Evolutionary conservation across 1,284 basidiomycete genomes (phyloP).

Genomic region (Cutaneotrichosporon cavernicola): DNA sequence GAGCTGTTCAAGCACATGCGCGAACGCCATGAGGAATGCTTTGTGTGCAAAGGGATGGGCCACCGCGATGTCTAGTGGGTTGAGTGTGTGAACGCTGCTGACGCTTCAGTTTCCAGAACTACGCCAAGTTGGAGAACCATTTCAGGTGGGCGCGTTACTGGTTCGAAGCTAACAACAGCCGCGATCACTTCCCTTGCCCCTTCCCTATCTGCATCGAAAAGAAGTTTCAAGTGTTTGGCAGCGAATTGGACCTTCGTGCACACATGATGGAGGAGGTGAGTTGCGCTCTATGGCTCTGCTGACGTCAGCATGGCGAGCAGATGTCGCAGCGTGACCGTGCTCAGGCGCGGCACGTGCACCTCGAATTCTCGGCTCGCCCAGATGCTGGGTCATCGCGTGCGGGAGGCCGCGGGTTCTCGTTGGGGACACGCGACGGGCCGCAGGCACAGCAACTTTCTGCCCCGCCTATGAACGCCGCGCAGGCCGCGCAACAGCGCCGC

Average conservation of each 20-base stretch:
- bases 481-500: constrained; percentile 44
- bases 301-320: constrained; percentile 66
- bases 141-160: constrained; percentile 38
- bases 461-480: constrained; percentile 41
- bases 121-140: constrained; percentile 64
- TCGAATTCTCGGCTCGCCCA: constrained; percentile 61
- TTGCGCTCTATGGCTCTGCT: not conserved
- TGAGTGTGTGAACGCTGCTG: not conserved
- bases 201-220: constrained; percentile 72
- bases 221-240: constrained; percentile 93
- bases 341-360: constrained; percentile 73
- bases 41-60: constrained; percentile 81
- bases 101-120: constrained; percentile 69
- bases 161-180: constrained; percentile 33
- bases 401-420: constrained; percentile 39
- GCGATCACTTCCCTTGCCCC: constrained; percentile 72
- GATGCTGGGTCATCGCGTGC: constrained; percentile 18
- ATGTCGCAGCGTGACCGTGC: constrained; percentile 76
- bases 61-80: constrained; percentile 81
- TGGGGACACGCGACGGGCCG: constrained; percentile 24
- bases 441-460: constrained; percentile 43
- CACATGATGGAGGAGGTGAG: constrained; percentile 67
- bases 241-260: constrained; percentile 82
- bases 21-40: constrained; percentile 92
- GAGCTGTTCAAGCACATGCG: constrained; percentile 94